Evolutionary conservation across 176 grass and related monocot genomes (phyloP).

Genomic region (Aechmea fasciata): DNA sequence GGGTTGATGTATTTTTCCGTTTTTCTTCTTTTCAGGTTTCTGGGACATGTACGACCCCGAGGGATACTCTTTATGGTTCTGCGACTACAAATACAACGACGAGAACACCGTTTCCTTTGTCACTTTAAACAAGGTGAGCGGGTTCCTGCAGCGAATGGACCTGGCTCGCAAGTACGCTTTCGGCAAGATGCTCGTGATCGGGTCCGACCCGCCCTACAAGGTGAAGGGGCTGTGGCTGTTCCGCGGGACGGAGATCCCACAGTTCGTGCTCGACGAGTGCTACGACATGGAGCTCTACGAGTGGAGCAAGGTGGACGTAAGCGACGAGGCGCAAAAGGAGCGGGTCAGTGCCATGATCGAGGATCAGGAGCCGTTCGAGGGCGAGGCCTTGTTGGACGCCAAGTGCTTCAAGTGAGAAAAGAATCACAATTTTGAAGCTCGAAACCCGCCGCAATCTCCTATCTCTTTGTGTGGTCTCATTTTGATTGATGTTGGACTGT

Average conservation of each 20-base stretch:
- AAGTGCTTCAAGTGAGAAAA: constrained; percentile 81
- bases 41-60: constrained; percentile 98
- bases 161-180: constrained; percentile 81
- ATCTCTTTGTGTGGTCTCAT: neutral
- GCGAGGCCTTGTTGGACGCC: constrained; percentile 56
- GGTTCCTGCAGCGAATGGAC: constrained; percentile 95
- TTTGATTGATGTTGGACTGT: neutral
- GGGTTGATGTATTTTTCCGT: neutral
- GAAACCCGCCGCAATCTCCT: too few relatives aligned
- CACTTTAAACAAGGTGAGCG: constrained; percentile 89
- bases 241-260: constrained; percentile 55
- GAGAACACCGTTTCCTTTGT: constrained; percentile 87
- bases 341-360: constrained; percentile 69
- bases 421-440: neutral
- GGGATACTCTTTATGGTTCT: constrained; percentile 98
- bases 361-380: constrained; percentile 78
- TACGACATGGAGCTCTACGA: constrained; percentile 88
- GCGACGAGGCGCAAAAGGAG: constrained; percentile 70
- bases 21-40: constrained; percentile 56
- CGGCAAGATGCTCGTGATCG: constrained; percentile 79
- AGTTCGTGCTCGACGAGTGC: constrained; percentile 68
- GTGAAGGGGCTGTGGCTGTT: constrained; percentile 83
- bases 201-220: constrained; percentile 57
- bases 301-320: constrained; percentile 74
- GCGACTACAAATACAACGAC: constrained; percentile 95